A percentile compares a stretch with the other conserved stretches of the same genome.
phyloP scores from a whole-genome alignment of 352 stramenopile genomes.

The Salisapilia sapeloensis region DNA sequence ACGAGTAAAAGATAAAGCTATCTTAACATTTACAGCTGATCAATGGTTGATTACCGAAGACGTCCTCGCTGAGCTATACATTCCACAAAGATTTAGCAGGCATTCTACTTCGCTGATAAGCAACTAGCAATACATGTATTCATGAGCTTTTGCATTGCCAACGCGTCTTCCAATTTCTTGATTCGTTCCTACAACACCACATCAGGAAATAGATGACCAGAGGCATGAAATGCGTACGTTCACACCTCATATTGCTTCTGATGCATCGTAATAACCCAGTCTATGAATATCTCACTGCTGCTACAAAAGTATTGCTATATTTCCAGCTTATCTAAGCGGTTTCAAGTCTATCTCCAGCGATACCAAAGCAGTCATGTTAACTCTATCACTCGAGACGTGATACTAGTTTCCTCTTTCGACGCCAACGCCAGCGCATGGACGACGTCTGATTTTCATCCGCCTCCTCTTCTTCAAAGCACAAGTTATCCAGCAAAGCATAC shows the following conservation, averaged over 20 bases:
- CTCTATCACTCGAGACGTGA: slow-evolving; percentile 47
- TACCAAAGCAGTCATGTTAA: not conserved
- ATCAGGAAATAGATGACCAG: too few species aligned
- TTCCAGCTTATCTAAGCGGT: too few species aligned
- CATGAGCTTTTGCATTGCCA: slow-evolving; percentile 70
- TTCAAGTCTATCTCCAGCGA: slow-evolving; percentile 1
- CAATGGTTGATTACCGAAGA: slow-evolving; percentile 37
- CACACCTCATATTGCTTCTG: too few species aligned
- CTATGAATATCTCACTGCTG: too few species aligned
- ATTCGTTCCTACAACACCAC: slow-evolving; percentile 33
- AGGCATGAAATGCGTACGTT: too few species aligned
- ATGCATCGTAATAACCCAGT: too few species aligned
- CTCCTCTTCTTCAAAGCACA: slow-evolving; percentile 73
- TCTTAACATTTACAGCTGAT: too few species aligned
- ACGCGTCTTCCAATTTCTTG: slow-evolving; percentile 58
- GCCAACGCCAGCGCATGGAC: slow-evolving; percentile 81
- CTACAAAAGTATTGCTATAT: too few species aligned
- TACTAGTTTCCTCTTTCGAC: slow-evolving; percentile 70
- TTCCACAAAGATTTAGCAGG: not conserved
- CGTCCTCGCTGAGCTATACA: slow-evolving; percentile 33
- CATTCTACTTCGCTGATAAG: not conserved
- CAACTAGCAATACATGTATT: slow-evolving; percentile 31
- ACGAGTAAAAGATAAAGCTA: too few species aligned
- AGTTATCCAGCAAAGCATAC: slow-evolving; percentile 74
- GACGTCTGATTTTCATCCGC: slow-evolving; percentile 58